Evolutionary conservation across 2,329 filamentous ascomycete genomes (phyloP).

Genomic region (Penicillium sp.): DNA sequence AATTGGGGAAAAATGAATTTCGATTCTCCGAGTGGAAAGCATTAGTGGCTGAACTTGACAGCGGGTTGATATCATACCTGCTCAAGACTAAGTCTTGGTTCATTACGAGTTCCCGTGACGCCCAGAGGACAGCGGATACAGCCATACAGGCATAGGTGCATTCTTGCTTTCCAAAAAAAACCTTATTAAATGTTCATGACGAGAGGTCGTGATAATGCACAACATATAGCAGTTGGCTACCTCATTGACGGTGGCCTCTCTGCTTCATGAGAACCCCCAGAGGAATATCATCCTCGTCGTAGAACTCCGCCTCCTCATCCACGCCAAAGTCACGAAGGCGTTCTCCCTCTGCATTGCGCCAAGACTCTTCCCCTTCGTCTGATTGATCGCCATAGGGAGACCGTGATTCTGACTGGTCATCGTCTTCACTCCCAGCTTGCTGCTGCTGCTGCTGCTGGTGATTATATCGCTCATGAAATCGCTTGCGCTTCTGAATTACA

Average conservation of each 20-base stretch:
- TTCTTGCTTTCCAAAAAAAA: too few species aligned
- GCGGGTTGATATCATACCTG: too few species aligned
- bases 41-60: too few species aligned
- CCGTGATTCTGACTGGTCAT: slow-evolving; percentile 16
- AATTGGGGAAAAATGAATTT: too few species aligned
- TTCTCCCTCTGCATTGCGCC: slow-evolving; percentile 59
- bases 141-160: too few species aligned
- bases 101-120: too few species aligned
- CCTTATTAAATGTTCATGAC: too few species aligned
- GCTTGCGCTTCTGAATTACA: slow-evolving; percentile 34
- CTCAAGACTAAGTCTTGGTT: too few species aligned
- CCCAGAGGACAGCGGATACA: too few species aligned
- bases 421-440: slow-evolving; percentile 5
- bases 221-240: too few species aligned
- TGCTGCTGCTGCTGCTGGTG: slow-evolving; percentile 3
- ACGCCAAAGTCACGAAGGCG: slow-evolving; percentile 58
- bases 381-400: slow-evolving; percentile 18
- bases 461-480: slow-evolving; percentile 37
- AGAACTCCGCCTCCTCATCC: slow-evolving; percentile 59
- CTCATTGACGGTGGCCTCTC: not conserved
- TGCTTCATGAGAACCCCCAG: slow-evolving; percentile 49
- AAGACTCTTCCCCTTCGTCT: slow-evolving; percentile 52
- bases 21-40: too few species aligned
- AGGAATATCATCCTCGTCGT: slow-evolving; percentile 57
- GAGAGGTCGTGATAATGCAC: too few species aligned